Percentiles rank a stretch among this genome's conserved stretches.
These are phyloP conservation scores for Tetraselmis chui DNA, from an alignment of 139 green algal species.

Conservation along the genomic window DNA sequence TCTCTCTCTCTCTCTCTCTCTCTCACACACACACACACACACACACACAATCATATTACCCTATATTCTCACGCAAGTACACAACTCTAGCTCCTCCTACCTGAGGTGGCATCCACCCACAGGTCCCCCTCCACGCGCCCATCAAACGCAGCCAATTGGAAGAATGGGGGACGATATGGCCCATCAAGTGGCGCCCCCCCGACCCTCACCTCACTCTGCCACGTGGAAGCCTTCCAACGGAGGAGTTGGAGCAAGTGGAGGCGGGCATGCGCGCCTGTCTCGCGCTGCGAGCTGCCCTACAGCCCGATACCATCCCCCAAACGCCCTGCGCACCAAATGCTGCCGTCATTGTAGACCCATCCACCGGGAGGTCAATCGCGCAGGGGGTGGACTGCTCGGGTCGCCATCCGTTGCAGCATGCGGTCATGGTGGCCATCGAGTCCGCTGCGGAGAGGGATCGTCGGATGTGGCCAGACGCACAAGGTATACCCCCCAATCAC, in stretches of 20 bases:
- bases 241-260: slow-evolving; percentile 27
- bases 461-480: slow-evolving; percentile 34
- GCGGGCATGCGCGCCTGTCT: slow-evolving; percentile 39
- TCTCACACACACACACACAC: no score
- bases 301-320: no score
- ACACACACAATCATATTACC: no score
- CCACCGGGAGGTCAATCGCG: slow-evolving; percentile 18
- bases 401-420: slow-evolving; percentile 65
- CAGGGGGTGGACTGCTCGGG: slow-evolving; percentile 24
- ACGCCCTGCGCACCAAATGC: slow-evolving; percentile 48
- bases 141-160: slow-evolving; percentile 40
- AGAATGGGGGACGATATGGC: slow-evolving; percentile 62
- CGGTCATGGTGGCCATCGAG: slow-evolving; percentile 66
- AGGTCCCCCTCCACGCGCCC: slow-evolving; percentile 41
- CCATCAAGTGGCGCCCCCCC: slow-evolving; percentile 54
- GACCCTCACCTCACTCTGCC: slow-evolving; percentile 13
- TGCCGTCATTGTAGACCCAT: slow-evolving; percentile 56
- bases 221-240: neutral
- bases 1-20: no score
- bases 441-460: slow-evolving; percentile 50
- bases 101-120: neutral
- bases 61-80: neutral
- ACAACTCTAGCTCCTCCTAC: neutral
- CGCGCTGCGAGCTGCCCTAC: neutral
- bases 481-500: neutral